Evolutionary conservation across 2,329 filamentous ascomycete genomes (phyloP).

Genomic region (Dothistroma pini): DNA sequence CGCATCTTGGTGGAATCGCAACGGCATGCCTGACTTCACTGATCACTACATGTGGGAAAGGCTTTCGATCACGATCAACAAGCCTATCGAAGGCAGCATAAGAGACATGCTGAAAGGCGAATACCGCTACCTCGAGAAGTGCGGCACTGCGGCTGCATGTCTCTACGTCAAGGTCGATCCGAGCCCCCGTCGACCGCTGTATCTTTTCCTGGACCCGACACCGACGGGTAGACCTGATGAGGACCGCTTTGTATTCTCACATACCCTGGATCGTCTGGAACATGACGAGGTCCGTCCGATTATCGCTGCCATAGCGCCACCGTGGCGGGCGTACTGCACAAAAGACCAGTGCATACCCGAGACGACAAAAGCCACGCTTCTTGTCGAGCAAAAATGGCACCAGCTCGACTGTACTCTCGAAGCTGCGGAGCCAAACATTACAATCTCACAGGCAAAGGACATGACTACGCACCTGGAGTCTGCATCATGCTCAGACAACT

Average conservation of each 20-base stretch:
- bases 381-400: conserved; percentile 11
- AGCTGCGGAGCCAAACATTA: not conserved
- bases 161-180: conserved; percentile 47
- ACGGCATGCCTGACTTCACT: conserved; percentile 38
- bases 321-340: conserved; percentile 41
- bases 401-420: not conserved
- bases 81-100: conserved; percentile 14
- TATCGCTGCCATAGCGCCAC: conserved; percentile 46
- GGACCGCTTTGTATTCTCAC: conserved; percentile 57
- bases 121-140: conserved; percentile 52
- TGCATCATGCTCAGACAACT: conserved; percentile 1
- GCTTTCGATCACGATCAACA: too few relatives aligned
- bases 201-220: conserved; percentile 57
- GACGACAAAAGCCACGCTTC: conserved; percentile 3
- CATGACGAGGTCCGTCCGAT: conserved; percentile 46
- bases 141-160: conserved; percentile 54
- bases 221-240: conserved; percentile 44
- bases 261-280: conserved; percentile 44
- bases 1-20: conserved; percentile 38
- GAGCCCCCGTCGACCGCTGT: conserved; percentile 39
- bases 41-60: conserved; percentile 43
- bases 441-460: not conserved
- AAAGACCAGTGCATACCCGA: conserved; percentile 12
- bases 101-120: conserved; percentile 41
- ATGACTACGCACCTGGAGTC: not conserved